These are phyloP conservation scores for Pugionium cornutum DNA, from an alignment of 345 rosid species.

Conservation along the genomic window DNA sequence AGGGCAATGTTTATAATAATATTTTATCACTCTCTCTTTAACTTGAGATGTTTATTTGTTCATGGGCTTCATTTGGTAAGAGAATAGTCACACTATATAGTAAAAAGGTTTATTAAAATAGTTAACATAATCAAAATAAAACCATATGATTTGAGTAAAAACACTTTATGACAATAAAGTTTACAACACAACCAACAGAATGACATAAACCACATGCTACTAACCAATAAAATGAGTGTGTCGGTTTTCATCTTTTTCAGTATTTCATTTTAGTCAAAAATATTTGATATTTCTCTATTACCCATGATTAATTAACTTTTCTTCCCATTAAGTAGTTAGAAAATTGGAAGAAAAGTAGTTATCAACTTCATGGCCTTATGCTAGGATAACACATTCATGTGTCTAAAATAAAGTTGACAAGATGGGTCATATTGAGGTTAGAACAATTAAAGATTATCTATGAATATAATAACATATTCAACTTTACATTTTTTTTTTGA, in stretches of 20 bases:
- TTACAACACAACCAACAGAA: constrained; percentile 26
- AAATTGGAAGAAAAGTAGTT: not conserved
- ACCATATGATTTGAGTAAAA: constrained; percentile 28
- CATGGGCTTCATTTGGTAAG: constrained; percentile 4
- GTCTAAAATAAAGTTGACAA: constrained; percentile 35
- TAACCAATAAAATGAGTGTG: constrained; percentile 41
- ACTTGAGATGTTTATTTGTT: constrained; percentile 14
- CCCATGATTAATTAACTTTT: constrained; percentile 33
- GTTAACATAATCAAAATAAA: not conserved
- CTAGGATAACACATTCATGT: constrained; percentile 16
- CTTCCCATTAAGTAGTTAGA: constrained; percentile 14
- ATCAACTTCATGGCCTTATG: constrained; percentile 8
- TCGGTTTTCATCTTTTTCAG: constrained; percentile 35
- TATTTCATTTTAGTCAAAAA: constrained; percentile 23
- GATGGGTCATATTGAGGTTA: constrained; percentile 30
- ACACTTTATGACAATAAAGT: constrained; percentile 34
- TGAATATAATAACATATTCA: not conserved
- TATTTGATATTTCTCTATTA: constrained; percentile 9
- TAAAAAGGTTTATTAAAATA: constrained; percentile 4
- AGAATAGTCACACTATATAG: not conserved
- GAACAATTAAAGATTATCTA: constrained; percentile 22
- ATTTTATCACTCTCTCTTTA: not conserved
- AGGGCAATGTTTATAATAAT: not conserved
- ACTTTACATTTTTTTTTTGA: too few species aligned
- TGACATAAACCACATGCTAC: constrained; percentile 39